Conservation (phyloP, 2,329 filamentous ascomycete genomes). For the Zasmidium cellare region DNA sequence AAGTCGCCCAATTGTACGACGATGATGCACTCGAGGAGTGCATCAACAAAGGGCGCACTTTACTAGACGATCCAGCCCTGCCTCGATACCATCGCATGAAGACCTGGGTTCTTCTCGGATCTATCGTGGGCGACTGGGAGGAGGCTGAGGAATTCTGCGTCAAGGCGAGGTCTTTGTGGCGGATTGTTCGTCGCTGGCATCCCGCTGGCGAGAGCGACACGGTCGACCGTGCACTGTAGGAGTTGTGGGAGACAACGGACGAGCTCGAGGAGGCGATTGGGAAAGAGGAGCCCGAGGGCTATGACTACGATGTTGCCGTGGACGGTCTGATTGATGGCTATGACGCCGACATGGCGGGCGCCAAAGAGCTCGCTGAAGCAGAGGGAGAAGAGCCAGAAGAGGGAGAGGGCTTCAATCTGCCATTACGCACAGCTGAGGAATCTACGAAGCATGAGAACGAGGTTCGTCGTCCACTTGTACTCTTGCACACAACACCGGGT, state of each 20-base stretch:
- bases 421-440: no score
- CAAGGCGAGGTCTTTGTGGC: constrained; percentile 2
- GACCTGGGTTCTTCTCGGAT: constrained; percentile 1
- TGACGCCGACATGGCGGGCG: neutral
- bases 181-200: neutral
- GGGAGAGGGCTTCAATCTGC: no score
- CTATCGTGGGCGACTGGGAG: neutral
- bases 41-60: neutral
- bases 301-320: neutral
- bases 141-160: constrained; percentile 1
- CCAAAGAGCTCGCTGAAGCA: neutral
- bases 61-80: neutral
- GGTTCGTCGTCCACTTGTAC: no score
- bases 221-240: constrained; percentile 1
- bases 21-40: constrained; percentile 4
- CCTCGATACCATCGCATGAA: constrained; percentile 9
- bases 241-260: neutral
- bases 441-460: no score
- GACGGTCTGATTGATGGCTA: neutral
- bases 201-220: neutral
- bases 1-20: constrained; percentile 1
- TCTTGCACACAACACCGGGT: no score
- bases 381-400: no score
- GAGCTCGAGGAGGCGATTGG: neutral
- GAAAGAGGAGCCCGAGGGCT: neutral